phyloP scores from a whole-genome alignment of 2,329 filamentous ascomycete species.

The Coleophoma crateriformis region DNA sequence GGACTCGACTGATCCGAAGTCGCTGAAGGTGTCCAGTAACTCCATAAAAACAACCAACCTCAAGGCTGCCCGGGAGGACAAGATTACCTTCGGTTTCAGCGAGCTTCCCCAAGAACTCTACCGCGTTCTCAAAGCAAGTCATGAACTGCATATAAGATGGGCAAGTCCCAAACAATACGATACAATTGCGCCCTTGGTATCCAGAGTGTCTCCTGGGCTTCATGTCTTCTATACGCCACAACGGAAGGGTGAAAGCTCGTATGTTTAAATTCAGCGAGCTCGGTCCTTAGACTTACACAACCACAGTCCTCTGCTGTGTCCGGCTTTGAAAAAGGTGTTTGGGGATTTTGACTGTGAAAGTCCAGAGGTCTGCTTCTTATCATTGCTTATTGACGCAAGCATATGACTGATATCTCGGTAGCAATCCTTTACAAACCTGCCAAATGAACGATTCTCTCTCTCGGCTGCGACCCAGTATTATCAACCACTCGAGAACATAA shows the following conservation, averaged over 20 bases:
- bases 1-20: constrained; percentile 56
- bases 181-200: constrained; percentile 64
- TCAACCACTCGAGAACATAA: constrained; percentile 53
- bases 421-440: constrained; percentile 57
- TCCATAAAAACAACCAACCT: constrained; percentile 54
- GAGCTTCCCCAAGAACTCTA: constrained; percentile 69
- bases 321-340: constrained; percentile 51
- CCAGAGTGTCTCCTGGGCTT: constrained; percentile 72
- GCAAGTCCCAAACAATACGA: constrained; percentile 52
- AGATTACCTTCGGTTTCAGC: constrained; percentile 65
- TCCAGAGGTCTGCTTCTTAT: constrained; percentile 21
- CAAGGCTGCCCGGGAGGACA: constrained; percentile 69
- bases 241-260: constrained; percentile 11
- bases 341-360: constrained; percentile 49
- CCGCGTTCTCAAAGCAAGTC: constrained; percentile 54
- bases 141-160: constrained; percentile 78
- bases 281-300: constrained; percentile 3
- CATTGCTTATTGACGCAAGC: background rate
- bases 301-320: constrained; percentile 46
- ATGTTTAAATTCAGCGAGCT: constrained; percentile 2
- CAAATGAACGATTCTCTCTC: constrained; percentile 55
- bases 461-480: constrained; percentile 67
- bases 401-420: constrained; percentile 21
- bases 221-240: constrained; percentile 71
- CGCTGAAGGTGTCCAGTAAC: constrained; percentile 51